Evolutionary conservation across 768 basidiomycete species (phyloP).

Genomic region (Mycena polygramma): DNA sequence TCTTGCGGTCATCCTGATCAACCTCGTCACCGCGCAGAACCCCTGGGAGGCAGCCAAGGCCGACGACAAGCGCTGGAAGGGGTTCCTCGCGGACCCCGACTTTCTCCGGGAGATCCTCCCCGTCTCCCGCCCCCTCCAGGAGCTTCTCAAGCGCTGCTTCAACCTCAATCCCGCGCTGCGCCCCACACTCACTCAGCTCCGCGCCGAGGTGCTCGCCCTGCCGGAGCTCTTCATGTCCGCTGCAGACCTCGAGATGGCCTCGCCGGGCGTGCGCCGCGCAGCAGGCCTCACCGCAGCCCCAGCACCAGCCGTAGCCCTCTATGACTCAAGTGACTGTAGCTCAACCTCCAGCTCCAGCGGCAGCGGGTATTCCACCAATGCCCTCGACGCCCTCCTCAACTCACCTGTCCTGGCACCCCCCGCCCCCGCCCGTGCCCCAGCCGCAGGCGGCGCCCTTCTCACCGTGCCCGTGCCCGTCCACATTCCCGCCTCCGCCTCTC

Average conservation of each 20-base stretch:
- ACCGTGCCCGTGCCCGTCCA: neutral
- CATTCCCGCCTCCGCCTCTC: neutral
- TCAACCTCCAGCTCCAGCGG: conserved; percentile 9
- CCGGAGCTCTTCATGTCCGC: conserved; percentile 16
- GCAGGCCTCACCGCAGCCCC: neutral
- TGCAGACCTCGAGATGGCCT: conserved; percentile 12
- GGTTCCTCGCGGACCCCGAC: conserved; percentile 49
- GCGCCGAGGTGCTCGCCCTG: conserved; percentile 12
- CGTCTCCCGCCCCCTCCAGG: conserved; percentile 51
- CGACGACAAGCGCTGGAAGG: conserved; percentile 13
- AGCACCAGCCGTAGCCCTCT: too few species aligned
- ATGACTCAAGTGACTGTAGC: conserved; percentile 15
- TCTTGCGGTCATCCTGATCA: conserved; percentile 66
- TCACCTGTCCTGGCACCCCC: conserved; percentile 1
- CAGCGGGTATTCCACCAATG: conserved; percentile 1
- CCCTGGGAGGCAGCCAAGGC: conserved; percentile 63
- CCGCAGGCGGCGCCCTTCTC: neutral
- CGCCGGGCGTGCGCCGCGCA: conserved; percentile 21
- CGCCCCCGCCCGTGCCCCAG: neutral
- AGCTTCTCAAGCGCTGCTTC: conserved; percentile 26
- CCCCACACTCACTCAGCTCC: conserved; percentile 4
- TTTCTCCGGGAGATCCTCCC: conserved; percentile 66
- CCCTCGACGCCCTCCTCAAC: neutral
- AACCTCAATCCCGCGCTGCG: conserved; percentile 2
- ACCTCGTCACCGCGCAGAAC: conserved; percentile 64